Evolutionary conservation across 129 eudicot genomes (phyloP), one percentile per base, ranked within the genome.

Genomic region (Calendula officinalis): DNA sequence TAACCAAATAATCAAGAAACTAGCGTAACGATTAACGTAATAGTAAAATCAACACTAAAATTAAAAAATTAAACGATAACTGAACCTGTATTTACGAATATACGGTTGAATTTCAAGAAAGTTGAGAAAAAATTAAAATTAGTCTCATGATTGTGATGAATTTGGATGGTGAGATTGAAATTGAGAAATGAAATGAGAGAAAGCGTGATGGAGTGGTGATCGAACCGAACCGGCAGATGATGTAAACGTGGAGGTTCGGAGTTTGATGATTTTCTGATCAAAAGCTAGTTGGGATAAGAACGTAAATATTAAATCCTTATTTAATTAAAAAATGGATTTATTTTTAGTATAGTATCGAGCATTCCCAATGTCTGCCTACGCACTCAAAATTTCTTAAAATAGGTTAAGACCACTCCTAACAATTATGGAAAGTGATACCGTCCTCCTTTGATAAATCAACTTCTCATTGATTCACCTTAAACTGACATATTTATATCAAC

Each of bases 241-340:
- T 44, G 46, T 68, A 69, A 80, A 78, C 91, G 91, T 81, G 77
- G 84, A 71, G 69, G 74, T 9, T 56, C 63, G 65, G 73, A 71
- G 69, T 71, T 71, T 71, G 67, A 51, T 51, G 53, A 51, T 71
- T 51, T 65, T 50, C 38, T 50, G 45, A 71, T 50, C 69, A 71
- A 3, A 9, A 51, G 8, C 30, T 22, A 22, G 8, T 59, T 30
- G 38, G 62, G 81, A 80, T 75, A 75, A 70, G 78, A 66, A 41
- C 79, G 16, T 33, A 33, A 6, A 7, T 38, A 66, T 50, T n/a
- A 46, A 45, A 45, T 5, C 35, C 22, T 22, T 22, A 0, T 22
- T 22, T 22, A 22, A 22, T 22, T 22, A 22, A 22, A 22, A 22
- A 22, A 22, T 22, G 30, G 30, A 22, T 22, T 22, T 22, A 22